Percentiles rank a stretch among this genome's conserved stretches.
These are phyloP conservation scores for Pelargonium exstipulatum DNA, from an alignment of 441 rosid genomes.

Conservation along the genomic window DNA sequence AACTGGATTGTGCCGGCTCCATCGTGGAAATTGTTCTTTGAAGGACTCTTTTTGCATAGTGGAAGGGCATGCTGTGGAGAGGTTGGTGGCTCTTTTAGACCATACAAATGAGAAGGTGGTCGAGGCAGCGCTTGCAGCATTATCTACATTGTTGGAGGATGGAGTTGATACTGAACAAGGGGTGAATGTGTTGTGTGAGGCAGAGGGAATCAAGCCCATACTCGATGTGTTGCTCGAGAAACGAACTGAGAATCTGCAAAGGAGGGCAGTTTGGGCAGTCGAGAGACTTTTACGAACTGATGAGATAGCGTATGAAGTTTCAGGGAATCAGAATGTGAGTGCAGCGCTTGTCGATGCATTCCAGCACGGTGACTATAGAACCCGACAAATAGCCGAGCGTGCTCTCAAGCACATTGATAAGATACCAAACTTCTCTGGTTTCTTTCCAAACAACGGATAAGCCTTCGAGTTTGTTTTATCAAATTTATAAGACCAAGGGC, in stretches of 20 bases:
- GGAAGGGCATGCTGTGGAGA: conserved; percentile 81
- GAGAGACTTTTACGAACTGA: conserved; percentile 84
- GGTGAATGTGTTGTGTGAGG: conserved; percentile 48
- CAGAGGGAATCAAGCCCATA: conserved; percentile 60
- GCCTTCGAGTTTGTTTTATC: neutral
- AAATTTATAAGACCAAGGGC: too few relatives aligned
- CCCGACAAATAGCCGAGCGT: conserved; percentile 83
- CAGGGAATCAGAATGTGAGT: conserved; percentile 58
- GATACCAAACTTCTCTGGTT: conserved; percentile 89
- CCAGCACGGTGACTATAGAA: conserved; percentile 78
- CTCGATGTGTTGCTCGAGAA: conserved; percentile 57
- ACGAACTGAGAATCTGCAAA: conserved; percentile 59
- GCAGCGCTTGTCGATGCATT: conserved; percentile 95
- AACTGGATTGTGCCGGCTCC: conserved; percentile 73
- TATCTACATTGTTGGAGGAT: conserved; percentile 69
- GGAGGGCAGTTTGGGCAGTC: conserved; percentile 78
- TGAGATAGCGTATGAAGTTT: conserved; percentile 68
- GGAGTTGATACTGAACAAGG: conserved; percentile 77
- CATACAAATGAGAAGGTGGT: conserved; percentile 78
- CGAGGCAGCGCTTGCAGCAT: conserved; percentile 85
- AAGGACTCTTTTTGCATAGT: conserved; percentile 72
- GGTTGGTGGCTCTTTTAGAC: conserved; percentile 75
- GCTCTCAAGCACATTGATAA: conserved; percentile 84
- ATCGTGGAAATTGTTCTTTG: conserved; percentile 70
- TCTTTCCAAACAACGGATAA: conserved; percentile 55